phyloP scores from a whole-genome alignment of 352 stramenopile genomes.

The Phytophthora colocasiae region DNA sequence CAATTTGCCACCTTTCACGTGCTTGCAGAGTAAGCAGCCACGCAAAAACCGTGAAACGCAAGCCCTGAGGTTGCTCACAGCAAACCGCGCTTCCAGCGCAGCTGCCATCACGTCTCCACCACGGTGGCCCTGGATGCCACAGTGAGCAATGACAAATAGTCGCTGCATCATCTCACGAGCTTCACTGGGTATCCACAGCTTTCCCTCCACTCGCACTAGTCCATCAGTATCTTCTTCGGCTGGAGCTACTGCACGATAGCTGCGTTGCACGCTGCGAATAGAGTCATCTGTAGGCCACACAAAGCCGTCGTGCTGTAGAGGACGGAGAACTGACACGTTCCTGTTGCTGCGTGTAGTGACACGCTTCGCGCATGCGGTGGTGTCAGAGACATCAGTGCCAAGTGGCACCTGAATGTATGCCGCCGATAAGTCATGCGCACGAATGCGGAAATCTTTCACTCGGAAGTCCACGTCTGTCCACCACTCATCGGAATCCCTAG shows the following conservation, averaged over 20 bases:
- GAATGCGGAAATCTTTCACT: no score
- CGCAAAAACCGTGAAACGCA: neutral
- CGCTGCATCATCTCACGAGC: neutral
- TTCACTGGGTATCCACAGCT: conserved; percentile 2
- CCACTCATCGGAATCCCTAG: no score
- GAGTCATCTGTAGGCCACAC: neutral
- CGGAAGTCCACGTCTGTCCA: no score
- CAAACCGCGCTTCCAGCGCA: neutral
- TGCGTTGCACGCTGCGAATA: neutral
- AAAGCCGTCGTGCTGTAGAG: neutral
- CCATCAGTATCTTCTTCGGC: neutral
- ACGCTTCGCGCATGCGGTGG: no score
- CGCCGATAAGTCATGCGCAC: no score
- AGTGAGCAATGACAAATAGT: conserved; percentile 1
- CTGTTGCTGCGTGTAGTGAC: no score
- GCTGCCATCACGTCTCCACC: neutral
- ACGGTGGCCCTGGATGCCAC: neutral
- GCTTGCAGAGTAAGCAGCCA: conserved; percentile 7
- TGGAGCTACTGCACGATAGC: neutral
- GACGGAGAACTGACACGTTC: neutral
- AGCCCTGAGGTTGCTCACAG: neutral
- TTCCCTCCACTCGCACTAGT: neutral
- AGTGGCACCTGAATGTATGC: no score
- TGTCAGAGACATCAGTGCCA: no score
- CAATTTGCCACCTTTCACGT: conserved; percentile 4